Percentiles rank a stretch among this genome's conserved stretches.
Conservation (phyloP, 352 stramenopile species). For the Phytopythium oedochilum region DNA sequence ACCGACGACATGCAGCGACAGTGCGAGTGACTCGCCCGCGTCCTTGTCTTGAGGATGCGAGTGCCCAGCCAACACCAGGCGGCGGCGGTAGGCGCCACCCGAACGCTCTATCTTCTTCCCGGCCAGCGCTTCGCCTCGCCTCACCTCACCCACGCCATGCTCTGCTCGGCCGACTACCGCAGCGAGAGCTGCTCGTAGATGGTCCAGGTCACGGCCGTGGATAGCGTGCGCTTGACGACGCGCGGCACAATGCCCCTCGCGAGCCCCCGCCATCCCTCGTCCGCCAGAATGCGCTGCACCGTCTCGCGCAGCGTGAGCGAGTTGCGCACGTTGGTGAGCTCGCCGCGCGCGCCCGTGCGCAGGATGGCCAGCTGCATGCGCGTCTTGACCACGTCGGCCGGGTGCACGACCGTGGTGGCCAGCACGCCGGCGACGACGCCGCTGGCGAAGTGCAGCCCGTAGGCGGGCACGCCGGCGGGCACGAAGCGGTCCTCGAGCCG, state of each 20-base stretch:
- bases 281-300: conserved; percentile 78
- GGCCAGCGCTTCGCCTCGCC: too few relatives aligned
- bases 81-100: too few relatives aligned
- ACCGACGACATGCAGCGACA: too few relatives aligned
- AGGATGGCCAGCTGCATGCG: conserved; percentile 84
- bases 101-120: too few relatives aligned
- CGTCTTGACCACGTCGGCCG: conserved; percentile 85
- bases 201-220: conserved; percentile 99
- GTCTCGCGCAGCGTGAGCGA: conserved; percentile 62
- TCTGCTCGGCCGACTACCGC: conserved; percentile 38
- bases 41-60: too few relatives aligned
- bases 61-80: too few relatives aligned
- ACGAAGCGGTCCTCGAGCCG: conserved; percentile 34
- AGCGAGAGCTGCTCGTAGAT: conserved; percentile 95
- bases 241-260: conserved; percentile 92
- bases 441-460: conserved; percentile 74
- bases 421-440: conserved; percentile 71
- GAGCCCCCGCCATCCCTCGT: conserved; percentile 93
- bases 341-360: conserved; percentile 18
- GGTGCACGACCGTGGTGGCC: conserved; percentile 81
- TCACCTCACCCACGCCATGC: too few relatives aligned
- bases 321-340: conserved; percentile 39
- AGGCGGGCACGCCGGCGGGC: conserved; percentile 35
- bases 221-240: conserved; percentile 95
- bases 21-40: too few relatives aligned